A percentile compares a stretch with the other conserved stretches of the same genome.
Conservation (phyloP, 257 asterid species). For the Fraxinus quadrangulata region DNA sequence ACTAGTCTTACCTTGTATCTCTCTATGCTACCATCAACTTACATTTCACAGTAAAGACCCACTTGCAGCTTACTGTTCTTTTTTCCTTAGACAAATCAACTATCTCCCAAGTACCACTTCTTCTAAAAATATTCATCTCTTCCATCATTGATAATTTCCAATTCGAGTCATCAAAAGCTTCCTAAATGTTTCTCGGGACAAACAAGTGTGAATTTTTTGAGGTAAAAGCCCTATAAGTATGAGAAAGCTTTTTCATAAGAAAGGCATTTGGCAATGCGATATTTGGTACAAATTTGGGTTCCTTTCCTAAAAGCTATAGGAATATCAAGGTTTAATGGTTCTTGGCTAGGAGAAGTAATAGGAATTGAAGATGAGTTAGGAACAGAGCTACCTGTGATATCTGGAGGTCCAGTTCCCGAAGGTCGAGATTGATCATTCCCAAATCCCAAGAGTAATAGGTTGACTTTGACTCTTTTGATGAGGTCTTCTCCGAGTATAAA, state of each 20-base stretch:
- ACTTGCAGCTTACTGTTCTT: neutral
- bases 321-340: neutral
- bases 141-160: neutral
- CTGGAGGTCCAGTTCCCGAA: neutral
- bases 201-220: neutral
- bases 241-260: neutral
- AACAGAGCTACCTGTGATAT: neutral
- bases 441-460: neutral
- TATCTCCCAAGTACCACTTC: neutral
- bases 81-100: neutral
- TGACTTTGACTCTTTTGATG: neutral
- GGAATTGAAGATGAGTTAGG: neutral
- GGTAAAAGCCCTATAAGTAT: neutral
- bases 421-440: neutral
- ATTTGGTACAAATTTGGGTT: neutral
- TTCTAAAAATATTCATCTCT: neutral
- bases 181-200: conserved; percentile 2
- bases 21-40: neutral
- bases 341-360: neutral
- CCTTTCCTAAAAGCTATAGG: conserved; percentile 7
- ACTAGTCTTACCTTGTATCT: conserved; percentile 1
- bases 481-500: no score
- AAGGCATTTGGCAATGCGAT: neutral
- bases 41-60: neutral
- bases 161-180: neutral